A percentile compares a stretch with the other conserved stretches of the same genome.
Evolutionary conservation across 352 stramenopile genomes (phyloP).

Genomic region (Pythium pectinolyticum): DNA sequence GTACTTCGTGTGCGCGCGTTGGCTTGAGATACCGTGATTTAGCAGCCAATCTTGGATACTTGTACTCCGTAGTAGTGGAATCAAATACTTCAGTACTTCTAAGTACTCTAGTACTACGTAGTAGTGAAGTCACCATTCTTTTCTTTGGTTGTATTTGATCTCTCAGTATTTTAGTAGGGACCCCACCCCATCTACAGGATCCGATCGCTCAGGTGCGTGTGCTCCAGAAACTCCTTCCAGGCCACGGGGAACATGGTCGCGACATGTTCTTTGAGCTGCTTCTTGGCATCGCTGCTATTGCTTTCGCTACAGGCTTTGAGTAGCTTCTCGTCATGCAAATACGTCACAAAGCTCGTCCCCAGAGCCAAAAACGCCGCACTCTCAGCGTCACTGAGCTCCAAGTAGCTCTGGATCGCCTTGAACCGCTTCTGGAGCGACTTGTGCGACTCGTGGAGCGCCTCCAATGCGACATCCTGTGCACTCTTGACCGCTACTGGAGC

Average conservation of each 20-base stretch:
- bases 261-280: constrained; percentile 48
- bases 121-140: too few relatives aligned
- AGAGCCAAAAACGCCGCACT: constrained; percentile 45
- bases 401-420: constrained; percentile 46
- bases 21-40: too few relatives aligned
- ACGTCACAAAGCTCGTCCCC: constrained; percentile 65
- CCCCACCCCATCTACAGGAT: constrained; percentile 20
- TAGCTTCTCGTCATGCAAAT: constrained; percentile 41
- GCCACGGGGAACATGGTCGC: constrained; percentile 69
- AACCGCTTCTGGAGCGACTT: constrained; percentile 50
- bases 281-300: constrained; percentile 18
- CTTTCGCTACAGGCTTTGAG: constrained; percentile 15
- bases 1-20: too few relatives aligned
- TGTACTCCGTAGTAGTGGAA: too few relatives aligned
- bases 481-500: not conserved
- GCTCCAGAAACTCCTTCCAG: constrained; percentile 65
- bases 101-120: too few relatives aligned
- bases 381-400: constrained; percentile 47
- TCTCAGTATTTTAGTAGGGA: too few relatives aligned
- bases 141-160: too few relatives aligned
- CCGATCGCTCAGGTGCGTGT: constrained; percentile 45
- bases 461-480: not conserved
- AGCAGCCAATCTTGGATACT: too few relatives aligned
- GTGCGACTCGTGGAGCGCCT: constrained; percentile 14
- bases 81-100: too few relatives aligned